phyloP scores from a whole-genome alignment of 345 rosid species.

The Aquilaria malaccensis region DNA sequence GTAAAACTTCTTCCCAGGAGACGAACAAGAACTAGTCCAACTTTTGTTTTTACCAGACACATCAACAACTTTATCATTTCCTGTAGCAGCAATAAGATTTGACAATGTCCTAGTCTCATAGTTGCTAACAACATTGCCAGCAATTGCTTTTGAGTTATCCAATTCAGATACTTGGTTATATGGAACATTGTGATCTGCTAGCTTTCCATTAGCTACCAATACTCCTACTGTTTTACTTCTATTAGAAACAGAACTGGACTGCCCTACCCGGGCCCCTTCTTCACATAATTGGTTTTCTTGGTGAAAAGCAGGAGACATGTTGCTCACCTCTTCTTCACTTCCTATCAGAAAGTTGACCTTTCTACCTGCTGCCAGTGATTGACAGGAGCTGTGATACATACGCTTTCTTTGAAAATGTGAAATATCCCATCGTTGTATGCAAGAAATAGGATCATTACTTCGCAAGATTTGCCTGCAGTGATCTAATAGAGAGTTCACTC shows the following conservation, averaged over 20 bases:
- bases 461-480: slow-evolving; percentile 51
- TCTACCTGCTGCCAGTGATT: slow-evolving; percentile 11
- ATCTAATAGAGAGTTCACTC: slow-evolving; percentile 34
- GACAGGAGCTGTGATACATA: slow-evolving; percentile 4
- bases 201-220: slow-evolving; percentile 9
- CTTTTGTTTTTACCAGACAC: slow-evolving; percentile 11
- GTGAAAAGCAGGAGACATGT: slow-evolving; percentile 11
- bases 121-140: slow-evolving; percentile 7
- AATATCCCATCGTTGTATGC: slow-evolving; percentile 30
- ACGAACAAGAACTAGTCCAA: slow-evolving; percentile 13
- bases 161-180: slow-evolving; percentile 18
- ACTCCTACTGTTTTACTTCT: slow-evolving; percentile 13
- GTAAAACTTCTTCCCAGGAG: slow-evolving; percentile 70
- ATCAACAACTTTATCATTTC: slow-evolving; percentile 14
- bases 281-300: slow-evolving; percentile 14
- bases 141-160: slow-evolving; percentile 13
- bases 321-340: slow-evolving; percentile 22
- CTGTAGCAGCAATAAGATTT: slow-evolving; percentile 12
- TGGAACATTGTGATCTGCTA: slow-evolving; percentile 11
- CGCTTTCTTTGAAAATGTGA: slow-evolving; percentile 21
- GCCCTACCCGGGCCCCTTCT: slow-evolving; percentile 14
- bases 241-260: slow-evolving; percentile 13
- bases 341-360: slow-evolving; percentile 9
- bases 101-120: slow-evolving; percentile 8
- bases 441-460: slow-evolving; percentile 53